phyloP scores from a whole-genome alignment of 768 basidiomycete genomes.

The Lepiota subincarnata region DNA sequence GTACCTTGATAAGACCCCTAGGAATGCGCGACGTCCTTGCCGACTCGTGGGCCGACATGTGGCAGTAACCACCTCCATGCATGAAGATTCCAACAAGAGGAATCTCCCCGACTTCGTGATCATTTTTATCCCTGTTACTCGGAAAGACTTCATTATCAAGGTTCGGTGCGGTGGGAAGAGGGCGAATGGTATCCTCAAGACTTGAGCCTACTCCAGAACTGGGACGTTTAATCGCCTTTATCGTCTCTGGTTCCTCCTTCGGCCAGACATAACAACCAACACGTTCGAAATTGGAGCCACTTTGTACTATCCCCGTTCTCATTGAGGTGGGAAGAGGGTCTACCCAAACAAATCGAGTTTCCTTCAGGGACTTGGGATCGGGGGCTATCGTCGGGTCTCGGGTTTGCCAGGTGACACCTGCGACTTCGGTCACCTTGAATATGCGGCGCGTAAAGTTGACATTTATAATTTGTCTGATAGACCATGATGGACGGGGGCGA shows the following conservation, averaged over 20 bases:
- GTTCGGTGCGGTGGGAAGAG: not conserved
- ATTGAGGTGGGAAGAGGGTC: slow-evolving; percentile 35
- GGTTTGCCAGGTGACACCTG: slow-evolving; percentile 53
- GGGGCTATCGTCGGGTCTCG: slow-evolving; percentile 36
- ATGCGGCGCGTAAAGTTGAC: slow-evolving; percentile 51
- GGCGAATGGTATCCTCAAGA: not conserved
- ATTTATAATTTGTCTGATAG: slow-evolving; percentile 42
- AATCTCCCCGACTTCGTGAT: slow-evolving; percentile 18
- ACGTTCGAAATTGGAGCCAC: slow-evolving; percentile 33
- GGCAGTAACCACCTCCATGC: slow-evolving; percentile 54
- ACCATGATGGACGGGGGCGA: slow-evolving; percentile 49
- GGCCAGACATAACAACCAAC: slow-evolving; percentile 51
- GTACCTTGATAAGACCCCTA: slow-evolving; percentile 39
- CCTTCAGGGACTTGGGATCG: slow-evolving; percentile 26
- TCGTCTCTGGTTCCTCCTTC: slow-evolving; percentile 19
- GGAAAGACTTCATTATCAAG: slow-evolving; percentile 4
- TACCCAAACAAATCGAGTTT: slow-evolving; percentile 48
- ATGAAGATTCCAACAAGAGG: slow-evolving; percentile 46
- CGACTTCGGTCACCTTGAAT: slow-evolving; percentile 50
- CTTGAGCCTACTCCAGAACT: not conserved
- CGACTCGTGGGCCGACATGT: slow-evolving; percentile 53
- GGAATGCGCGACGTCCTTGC: slow-evolving; percentile 46
- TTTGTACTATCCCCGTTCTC: slow-evolving; percentile 39
- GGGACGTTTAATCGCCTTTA: slow-evolving; percentile 3
- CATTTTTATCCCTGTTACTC: slow-evolving; percentile 8